Base-by-base conservation (phyloP, 176 grass and related monocot genomes). In the Eleusine indica region DNA sequence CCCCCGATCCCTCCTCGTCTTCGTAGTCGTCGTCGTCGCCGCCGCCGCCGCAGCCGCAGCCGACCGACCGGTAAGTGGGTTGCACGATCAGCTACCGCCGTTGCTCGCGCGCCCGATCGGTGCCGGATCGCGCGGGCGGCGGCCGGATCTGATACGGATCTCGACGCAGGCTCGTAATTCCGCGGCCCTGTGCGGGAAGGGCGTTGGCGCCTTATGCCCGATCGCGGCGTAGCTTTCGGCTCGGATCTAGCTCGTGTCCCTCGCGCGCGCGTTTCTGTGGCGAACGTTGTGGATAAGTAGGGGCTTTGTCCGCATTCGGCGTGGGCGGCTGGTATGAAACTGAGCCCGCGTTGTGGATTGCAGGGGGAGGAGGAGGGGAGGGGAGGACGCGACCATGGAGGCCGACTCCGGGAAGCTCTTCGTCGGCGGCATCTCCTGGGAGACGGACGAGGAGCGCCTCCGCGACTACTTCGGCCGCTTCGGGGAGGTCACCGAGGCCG, bases 351-450 rank as follows among this genome's bases (percentile, higher is more conserved):
- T 86, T 91, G 57, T 81, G 88, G 83, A 94, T 92, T 92, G 88
- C 86, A 95, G 93, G 90, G 88, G 82, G 88, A 54, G 52, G 49
- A 91, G 79, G 83, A 86, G 86, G 65, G 93, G 47, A 90, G 83
- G 90, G 87, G 70, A 87, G 68, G 77, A 73, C 80, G 62, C 54
- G 49, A 54, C 15, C 52, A 98, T 98, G 95, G 92, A 95, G 89
- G 69, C 88, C 8, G 95, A 95, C 87, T 88, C 87, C 74, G 93
- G 96, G 53, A 98, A 98, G 91, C 93, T 98, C 74, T 98, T 98
- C 74, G 87, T 98, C 64, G 93, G 96, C 48, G 96, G 96, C 42
- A 98, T 98, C 89, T 98, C 96, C 5, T 95, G 96, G 96, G 93
- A 98, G 78, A 98, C 96, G 12, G 94, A 95, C 51, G 96, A 98